Conservation (phyloP, 805 yeast genomes). For the Schwanniomyces sp. region DNA sequence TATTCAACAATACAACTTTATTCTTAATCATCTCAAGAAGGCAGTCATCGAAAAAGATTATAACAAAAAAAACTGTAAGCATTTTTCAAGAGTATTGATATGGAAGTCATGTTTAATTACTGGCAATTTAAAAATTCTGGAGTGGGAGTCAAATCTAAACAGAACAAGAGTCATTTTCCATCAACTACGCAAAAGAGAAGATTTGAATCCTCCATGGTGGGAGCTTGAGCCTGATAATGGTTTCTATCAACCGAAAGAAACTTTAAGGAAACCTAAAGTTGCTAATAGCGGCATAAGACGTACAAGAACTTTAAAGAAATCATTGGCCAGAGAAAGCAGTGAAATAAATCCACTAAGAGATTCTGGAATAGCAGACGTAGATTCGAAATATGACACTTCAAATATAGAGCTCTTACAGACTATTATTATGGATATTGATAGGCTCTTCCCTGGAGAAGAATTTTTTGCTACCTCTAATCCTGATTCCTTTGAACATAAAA, state of each 20-base stretch:
- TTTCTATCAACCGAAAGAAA: slow-evolving; percentile 19
- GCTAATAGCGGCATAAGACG: background rate
- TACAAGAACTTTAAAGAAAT: slow-evolving; percentile 5
- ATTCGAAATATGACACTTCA: slow-evolving; percentile 9
- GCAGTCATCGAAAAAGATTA: slow-evolving; percentile 31
- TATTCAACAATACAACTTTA: slow-evolving; percentile 35
- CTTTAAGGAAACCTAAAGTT: slow-evolving; percentile 5
- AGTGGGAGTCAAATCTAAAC: slow-evolving; percentile 30
- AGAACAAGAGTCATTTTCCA: slow-evolving; percentile 34
- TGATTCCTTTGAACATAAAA: slow-evolving; percentile 17
- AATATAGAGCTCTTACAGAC: slow-evolving; percentile 42
- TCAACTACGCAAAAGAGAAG: slow-evolving; percentile 25
- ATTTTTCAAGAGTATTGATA: slow-evolving; percentile 31
- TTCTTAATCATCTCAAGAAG: slow-evolving; percentile 19
- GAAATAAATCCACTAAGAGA: slow-evolving; percentile 18
- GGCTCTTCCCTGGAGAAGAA: slow-evolving; percentile 51
- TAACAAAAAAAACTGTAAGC: slow-evolving; percentile 13
- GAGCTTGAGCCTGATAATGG: slow-evolving; percentile 26
- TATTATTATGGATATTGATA: slow-evolving; percentile 51
- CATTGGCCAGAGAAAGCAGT: slow-evolving; percentile 17
- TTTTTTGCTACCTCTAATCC: slow-evolving; percentile 20
- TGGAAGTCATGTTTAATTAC: slow-evolving; percentile 41
- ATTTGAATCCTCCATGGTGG: slow-evolving; percentile 41
- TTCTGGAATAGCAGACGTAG: background rate
- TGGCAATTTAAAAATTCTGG: slow-evolving; percentile 31